These are phyloP conservation scores for Ophiosphaerella narmari DNA, from an alignment of 2,329 filamentous ascomycete species.

Conservation along the genomic window DNA sequence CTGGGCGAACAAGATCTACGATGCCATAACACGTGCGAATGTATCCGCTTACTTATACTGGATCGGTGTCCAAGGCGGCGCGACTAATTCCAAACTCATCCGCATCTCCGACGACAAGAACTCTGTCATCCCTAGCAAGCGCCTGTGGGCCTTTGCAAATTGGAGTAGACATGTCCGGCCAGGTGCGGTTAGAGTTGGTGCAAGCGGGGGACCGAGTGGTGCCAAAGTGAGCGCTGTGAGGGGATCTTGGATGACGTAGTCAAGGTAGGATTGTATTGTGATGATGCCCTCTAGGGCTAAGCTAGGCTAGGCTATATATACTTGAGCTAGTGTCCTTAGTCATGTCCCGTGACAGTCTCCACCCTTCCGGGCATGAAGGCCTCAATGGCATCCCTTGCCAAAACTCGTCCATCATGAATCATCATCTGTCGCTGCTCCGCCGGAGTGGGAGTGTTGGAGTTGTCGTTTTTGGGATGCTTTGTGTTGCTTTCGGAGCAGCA, in stretches of 20 bases:
- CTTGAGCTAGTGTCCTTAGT: too few relatives aligned
- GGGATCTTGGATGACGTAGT: background rate
- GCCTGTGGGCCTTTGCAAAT: slow-evolving; percentile 50
- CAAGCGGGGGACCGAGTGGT: slow-evolving; percentile 33
- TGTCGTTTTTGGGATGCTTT: too few relatives aligned
- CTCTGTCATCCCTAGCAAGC: slow-evolving; percentile 38
- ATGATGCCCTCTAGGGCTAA: too few relatives aligned
- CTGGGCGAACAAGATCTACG: slow-evolving; percentile 61
- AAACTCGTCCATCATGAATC: too few relatives aligned
- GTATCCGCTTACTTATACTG: slow-evolving; percentile 61
- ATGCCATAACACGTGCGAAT: slow-evolving; percentile 54
- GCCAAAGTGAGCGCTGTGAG: slow-evolving; percentile 42
- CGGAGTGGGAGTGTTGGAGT: too few relatives aligned
- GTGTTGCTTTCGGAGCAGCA: too few relatives aligned
- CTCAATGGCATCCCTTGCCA: too few relatives aligned
- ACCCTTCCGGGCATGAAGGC: too few relatives aligned
- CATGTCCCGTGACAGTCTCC: too few relatives aligned
- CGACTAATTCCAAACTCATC: slow-evolving; percentile 44
- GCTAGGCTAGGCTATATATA: too few relatives aligned
- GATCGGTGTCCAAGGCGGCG: slow-evolving; percentile 52
- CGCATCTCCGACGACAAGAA: slow-evolving; percentile 42
- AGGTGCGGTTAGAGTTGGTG: slow-evolving; percentile 44
- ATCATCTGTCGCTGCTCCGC: too few relatives aligned
- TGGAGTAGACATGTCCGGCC: slow-evolving; percentile 47
- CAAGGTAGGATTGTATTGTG: too few relatives aligned